phyloP scores from a whole-genome alignment of 768 basidiomycete genomes.

The Leccinum ochraceum region DNA sequence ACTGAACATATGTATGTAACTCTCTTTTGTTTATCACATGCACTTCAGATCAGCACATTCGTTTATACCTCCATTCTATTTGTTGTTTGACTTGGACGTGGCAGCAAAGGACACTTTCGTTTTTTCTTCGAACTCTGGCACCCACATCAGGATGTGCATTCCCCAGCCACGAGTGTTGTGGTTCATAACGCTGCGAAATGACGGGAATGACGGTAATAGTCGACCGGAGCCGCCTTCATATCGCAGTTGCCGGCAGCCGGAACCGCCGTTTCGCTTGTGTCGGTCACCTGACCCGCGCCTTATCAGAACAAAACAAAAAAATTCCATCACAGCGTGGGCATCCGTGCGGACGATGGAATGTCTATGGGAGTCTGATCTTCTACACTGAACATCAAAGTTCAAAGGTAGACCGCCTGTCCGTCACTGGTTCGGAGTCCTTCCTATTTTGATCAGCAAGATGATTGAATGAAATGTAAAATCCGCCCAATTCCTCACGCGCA shows the following conservation, averaged over 20 bases:
- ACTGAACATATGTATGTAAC: slow-evolving; percentile 42
- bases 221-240: slow-evolving; percentile 17
- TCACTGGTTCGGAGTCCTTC: background rate
- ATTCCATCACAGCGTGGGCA: background rate
- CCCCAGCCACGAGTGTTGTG: background rate
- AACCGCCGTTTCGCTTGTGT: background rate
- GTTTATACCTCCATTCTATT: slow-evolving; percentile 21
- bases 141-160: background rate
- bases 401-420: background rate
- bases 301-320: slow-evolving; percentile 1
- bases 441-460: background rate
- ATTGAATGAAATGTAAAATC: background rate
- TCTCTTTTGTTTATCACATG: slow-evolving; percentile 32
- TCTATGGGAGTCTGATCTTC: background rate
- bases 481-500: background rate
- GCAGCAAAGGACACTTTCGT: slow-evolving; percentile 3
- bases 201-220: background rate
- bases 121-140: background rate
- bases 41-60: slow-evolving; percentile 23
- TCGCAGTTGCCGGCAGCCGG: slow-evolving; percentile 11
- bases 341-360: background rate
- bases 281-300: background rate
- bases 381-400: background rate
- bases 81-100: slow-evolving; percentile 30
- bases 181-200: background rate